Evolutionary conservation across 768 basidiomycete species (phyloP).

Genomic region (Mycena amicta): DNA sequence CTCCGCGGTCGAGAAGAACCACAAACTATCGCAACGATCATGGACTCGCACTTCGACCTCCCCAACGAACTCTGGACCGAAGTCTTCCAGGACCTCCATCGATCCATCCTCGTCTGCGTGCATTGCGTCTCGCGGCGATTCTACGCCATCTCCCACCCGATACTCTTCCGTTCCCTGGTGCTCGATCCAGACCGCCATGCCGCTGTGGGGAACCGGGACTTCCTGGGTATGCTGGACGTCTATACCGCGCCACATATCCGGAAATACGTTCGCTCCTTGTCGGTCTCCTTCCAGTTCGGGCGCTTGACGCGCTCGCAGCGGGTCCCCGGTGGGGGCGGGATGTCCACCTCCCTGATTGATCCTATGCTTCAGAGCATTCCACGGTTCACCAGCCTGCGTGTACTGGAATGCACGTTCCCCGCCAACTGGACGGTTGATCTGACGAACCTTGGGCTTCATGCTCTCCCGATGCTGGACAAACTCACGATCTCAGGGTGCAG

Average conservation of each 20-base stretch:
- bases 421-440: conserved; percentile 5
- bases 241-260: conserved; percentile 4
- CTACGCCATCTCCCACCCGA: conserved; percentile 9
- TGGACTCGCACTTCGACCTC: conserved; percentile 9
- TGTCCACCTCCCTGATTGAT: neutral
- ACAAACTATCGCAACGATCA: no score
- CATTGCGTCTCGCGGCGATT: conserved; percentile 4
- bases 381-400: conserved; percentile 1
- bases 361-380: conserved; percentile 6
- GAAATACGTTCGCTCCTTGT: conserved; percentile 5
- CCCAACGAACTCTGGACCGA: conserved; percentile 16
- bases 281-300: conserved; percentile 12
- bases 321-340: neutral
- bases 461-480: conserved; percentile 2
- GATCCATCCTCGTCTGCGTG: neutral
- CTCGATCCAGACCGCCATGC: conserved; percentile 11
- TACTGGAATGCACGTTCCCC: conserved; percentile 8
- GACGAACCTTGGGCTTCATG: conserved; percentile 6
- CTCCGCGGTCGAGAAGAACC: no score
- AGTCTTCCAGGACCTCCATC: conserved; percentile 1
- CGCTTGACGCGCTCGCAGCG: neutral
- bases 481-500: conserved; percentile 8
- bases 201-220: neutral
- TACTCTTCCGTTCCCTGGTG: conserved; percentile 7
- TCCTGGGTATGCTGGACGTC: neutral